Conservation (phyloP, 306 rosid species). For the Cucurbita ficifolia region DNA sequence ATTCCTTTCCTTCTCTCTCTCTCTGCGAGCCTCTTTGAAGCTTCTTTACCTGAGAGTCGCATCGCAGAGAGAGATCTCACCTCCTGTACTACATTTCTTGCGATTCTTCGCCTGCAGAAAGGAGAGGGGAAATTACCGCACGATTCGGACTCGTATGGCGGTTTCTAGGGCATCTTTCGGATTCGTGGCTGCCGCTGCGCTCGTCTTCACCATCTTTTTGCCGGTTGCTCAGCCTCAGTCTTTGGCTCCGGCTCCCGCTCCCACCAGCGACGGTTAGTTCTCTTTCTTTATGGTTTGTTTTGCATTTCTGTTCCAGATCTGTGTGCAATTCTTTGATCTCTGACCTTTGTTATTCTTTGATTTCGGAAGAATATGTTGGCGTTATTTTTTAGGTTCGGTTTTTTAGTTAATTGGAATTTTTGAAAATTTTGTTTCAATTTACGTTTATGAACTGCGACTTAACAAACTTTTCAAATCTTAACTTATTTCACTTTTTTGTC, state of each 20-base stretch:
- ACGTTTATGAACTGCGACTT: background rate
- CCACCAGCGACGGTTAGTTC: conserved; percentile 51
- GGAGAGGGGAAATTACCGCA: background rate
- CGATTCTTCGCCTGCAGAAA: background rate
- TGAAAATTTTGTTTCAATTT: background rate
- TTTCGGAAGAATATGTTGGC: conserved; percentile 36
- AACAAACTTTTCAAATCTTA: background rate
- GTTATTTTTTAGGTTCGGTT: conserved; percentile 16
- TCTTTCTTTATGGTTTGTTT: background rate
- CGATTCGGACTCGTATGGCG: conserved; percentile 14
- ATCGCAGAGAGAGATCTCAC: conserved; percentile 27
- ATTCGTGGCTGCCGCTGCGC: conserved; percentile 22
- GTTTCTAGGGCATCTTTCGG: conserved; percentile 19
- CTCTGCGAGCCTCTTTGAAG: conserved; percentile 20
- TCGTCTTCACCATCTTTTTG: conserved; percentile 26
- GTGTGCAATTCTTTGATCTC: background rate
- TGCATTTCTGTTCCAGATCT: conserved; percentile 12
- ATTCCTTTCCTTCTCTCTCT: conserved; percentile 10
- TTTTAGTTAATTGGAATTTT: background rate
- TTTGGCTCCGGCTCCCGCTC: conserved; percentile 48
- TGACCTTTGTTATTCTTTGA: conserved; percentile 13
- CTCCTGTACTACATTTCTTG: background rate
- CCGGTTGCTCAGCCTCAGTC: conserved; percentile 38
- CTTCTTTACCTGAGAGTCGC: conserved; percentile 5
- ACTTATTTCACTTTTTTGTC: background rate